These are phyloP conservation scores for Loxodes magnus DNA, from an alignment of 73 alveolate genomes.

Conservation along the genomic window DNA sequence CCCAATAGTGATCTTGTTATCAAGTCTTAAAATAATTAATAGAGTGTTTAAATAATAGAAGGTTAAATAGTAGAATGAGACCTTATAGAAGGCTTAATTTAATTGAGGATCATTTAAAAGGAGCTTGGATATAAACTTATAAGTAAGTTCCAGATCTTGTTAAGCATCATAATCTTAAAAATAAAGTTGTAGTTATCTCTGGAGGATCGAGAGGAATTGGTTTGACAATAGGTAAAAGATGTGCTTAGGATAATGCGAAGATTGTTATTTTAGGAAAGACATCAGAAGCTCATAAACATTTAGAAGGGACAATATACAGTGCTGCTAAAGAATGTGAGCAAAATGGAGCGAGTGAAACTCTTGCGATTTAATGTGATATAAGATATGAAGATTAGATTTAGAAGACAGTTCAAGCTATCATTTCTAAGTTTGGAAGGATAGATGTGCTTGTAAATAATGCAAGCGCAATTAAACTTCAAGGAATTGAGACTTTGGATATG, in stretches of 20 bases:
- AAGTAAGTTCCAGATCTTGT: too few species aligned
- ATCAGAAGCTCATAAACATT: slow-evolving; percentile 62
- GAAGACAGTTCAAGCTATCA: slow-evolving; percentile 52
- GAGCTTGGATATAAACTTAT: too few species aligned
- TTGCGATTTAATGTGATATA: slow-evolving; percentile 68
- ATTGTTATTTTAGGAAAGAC: slow-evolving; percentile 79
- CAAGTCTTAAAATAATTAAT: too few species aligned
- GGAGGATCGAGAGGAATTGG: slow-evolving; percentile 92
- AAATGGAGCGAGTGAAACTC: slow-evolving; percentile 75
- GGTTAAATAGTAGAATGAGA: too few species aligned
- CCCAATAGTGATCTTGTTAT: too few species aligned
- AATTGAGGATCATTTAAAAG: too few species aligned
- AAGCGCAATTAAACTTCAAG: slow-evolving; percentile 51
- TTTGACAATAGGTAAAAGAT: slow-evolving; percentile 63
- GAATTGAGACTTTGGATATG: slow-evolving; percentile 44
- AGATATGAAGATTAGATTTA: slow-evolving; percentile 64
- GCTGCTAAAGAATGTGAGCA: slow-evolving; percentile 72
- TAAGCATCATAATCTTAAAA: slow-evolving; percentile 56
- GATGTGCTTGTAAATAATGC: slow-evolving; percentile 76
- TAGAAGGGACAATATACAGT: slow-evolving; percentile 71
- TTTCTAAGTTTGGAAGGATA: slow-evolving; percentile 67
- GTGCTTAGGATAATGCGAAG: slow-evolving; percentile 84
- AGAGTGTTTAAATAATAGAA: too few species aligned
- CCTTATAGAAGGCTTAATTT: too few species aligned
- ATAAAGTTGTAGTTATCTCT: slow-evolving; percentile 63